These are phyloP conservation scores for Osmanthus fragrans DNA, from an alignment of 257 asterid species.

Conservation along the genomic window DNA sequence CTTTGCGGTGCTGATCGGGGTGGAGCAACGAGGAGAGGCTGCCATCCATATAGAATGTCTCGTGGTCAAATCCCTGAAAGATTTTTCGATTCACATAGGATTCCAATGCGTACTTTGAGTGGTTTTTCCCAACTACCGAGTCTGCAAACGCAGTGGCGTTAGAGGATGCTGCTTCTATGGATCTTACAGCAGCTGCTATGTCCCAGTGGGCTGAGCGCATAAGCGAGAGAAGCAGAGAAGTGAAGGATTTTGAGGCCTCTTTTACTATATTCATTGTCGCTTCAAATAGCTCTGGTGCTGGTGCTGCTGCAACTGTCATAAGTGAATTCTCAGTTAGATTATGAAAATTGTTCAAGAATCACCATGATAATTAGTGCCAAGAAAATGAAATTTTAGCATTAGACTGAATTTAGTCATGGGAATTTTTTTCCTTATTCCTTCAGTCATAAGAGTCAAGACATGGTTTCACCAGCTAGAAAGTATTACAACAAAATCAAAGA, in stretches of 20 bases:
- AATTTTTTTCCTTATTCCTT: too few species aligned
- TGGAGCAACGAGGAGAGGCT: slow-evolving; percentile 80
- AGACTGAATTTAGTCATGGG: background rate
- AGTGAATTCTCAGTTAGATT: background rate
- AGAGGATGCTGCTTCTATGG: slow-evolving; percentile 83
- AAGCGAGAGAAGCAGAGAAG: slow-evolving; percentile 78
- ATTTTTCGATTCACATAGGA: slow-evolving; percentile 81
- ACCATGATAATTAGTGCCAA: background rate
- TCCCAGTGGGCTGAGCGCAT: slow-evolving; percentile 97
- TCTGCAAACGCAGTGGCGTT: slow-evolving; percentile 45
- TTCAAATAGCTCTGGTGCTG: slow-evolving; percentile 81
- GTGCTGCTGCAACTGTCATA: slow-evolving; percentile 52
- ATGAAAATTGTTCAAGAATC: background rate
- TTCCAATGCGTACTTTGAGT: slow-evolving; percentile 80
- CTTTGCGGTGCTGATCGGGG: slow-evolving; percentile 85
- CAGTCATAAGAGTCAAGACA: background rate
- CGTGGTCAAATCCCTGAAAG: slow-evolving; percentile 96
- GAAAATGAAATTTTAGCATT: background rate
- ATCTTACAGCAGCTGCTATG: slow-evolving; percentile 86
- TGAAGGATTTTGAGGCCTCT: slow-evolving; percentile 78
- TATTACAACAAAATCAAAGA: background rate
- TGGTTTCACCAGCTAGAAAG: background rate
- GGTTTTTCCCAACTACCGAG: slow-evolving; percentile 72
- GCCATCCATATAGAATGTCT: slow-evolving; percentile 95
- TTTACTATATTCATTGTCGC: slow-evolving; percentile 61